Conservation (phyloP, 352 stramenopile species). For the Plasmopara muralis region DNA sequence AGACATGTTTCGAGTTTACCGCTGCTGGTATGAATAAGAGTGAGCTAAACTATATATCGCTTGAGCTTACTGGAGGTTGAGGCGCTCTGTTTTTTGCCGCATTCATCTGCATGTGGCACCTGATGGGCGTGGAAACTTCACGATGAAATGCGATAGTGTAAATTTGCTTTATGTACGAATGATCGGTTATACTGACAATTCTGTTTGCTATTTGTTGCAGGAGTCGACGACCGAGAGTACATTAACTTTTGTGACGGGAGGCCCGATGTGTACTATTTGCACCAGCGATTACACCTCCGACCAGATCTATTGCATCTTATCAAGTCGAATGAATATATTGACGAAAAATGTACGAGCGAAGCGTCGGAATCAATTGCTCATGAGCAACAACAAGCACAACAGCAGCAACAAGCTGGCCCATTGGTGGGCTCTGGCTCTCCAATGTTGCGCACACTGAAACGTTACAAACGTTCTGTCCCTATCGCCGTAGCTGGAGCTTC, state of each 20-base stretch:
- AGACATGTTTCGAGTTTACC: constrained; percentile 79
- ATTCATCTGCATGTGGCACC: not conserved
- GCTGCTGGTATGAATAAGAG: constrained; percentile 75
- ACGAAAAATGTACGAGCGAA: constrained; percentile 64
- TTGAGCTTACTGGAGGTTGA: constrained; percentile 23
- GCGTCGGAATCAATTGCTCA: constrained; percentile 38
- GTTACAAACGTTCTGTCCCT: constrained; percentile 52
- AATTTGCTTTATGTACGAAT: too few relatives aligned
- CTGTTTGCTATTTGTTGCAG: constrained; percentile 27
- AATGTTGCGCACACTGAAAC: constrained; percentile 44
- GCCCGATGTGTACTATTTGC: constrained; percentile 73
- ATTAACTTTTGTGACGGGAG: constrained; percentile 72
- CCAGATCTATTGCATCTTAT: constrained; percentile 72
- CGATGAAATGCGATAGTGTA: constrained; percentile 14
- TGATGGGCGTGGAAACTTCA: constrained; percentile 7
- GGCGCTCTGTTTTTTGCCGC: constrained; percentile 3
- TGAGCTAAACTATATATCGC: constrained; percentile 40
- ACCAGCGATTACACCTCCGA: constrained; percentile 65
- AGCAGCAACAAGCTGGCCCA: constrained; percentile 22
- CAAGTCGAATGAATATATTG: constrained; percentile 81
- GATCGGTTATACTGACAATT: constrained; percentile 19
- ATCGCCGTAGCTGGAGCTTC: constrained; percentile 10
- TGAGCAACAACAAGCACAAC: constrained; percentile 26
- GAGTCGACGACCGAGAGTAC: constrained; percentile 69
- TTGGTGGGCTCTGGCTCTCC: constrained; percentile 27